Conservation (phyloP, 2,329 filamentous ascomycete species). For the Dendrostoma leiphaemia region DNA sequence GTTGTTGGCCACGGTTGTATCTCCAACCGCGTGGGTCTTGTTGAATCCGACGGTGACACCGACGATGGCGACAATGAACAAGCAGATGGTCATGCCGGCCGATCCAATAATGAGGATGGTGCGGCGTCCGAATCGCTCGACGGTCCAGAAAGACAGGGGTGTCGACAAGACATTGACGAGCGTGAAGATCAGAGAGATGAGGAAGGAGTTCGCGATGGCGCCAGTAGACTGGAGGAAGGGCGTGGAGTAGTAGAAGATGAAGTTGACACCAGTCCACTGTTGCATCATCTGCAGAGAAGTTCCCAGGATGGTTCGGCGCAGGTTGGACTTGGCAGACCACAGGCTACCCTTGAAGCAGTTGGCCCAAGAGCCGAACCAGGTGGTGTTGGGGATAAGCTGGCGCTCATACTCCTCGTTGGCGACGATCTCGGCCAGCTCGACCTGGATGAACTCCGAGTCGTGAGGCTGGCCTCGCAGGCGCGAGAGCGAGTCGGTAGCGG, state of each 20-base stretch:
- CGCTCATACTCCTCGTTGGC: slow-evolving; percentile 88
- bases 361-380: slow-evolving; percentile 68
- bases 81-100: slow-evolving; percentile 78
- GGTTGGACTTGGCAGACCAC: slow-evolving; percentile 60
- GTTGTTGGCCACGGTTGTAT: slow-evolving; percentile 46
- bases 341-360: slow-evolving; percentile 67
- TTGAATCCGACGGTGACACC: slow-evolving; percentile 61
- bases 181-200: slow-evolving; percentile 82
- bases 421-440: slow-evolving; percentile 80
- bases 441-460: slow-evolving; percentile 72
- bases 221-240: slow-evolving; percentile 79
- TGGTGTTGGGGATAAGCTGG: slow-evolving; percentile 60
- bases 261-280: slow-evolving; percentile 85
- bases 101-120: slow-evolving; percentile 77
- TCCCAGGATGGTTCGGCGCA: slow-evolving; percentile 69
- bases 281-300: slow-evolving; percentile 79
- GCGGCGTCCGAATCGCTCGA: slow-evolving; percentile 80
- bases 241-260: slow-evolving; percentile 86
- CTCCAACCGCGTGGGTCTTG: slow-evolving; percentile 42
- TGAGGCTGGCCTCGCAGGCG: slow-evolving; percentile 71
- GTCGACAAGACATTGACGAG: slow-evolving; percentile 86
- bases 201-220: slow-evolving; percentile 74
- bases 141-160: slow-evolving; percentile 81
- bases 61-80: slow-evolving; percentile 81
- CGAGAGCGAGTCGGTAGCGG: slow-evolving; percentile 61